phyloP scores from a whole-genome alignment of 345 rosid genomes.

The Rhizophora apiculata region DNA sequence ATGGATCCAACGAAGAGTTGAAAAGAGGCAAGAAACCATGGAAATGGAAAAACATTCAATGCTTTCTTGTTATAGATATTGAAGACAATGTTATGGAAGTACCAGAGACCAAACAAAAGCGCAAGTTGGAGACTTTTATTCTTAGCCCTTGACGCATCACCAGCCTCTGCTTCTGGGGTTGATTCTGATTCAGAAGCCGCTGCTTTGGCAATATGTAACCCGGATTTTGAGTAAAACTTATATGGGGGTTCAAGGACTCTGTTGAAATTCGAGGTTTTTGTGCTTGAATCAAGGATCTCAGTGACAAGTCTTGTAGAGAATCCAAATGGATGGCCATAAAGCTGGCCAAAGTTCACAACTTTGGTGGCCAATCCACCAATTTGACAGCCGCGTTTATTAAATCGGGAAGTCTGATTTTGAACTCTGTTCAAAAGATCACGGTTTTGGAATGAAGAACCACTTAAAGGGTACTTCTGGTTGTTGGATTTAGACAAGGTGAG shows the following conservation, averaged over 20 bases:
- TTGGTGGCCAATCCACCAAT: slow-evolving; percentile 13
- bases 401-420: slow-evolving; percentile 29
- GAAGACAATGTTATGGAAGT: slow-evolving; percentile 87
- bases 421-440: slow-evolving; percentile 36
- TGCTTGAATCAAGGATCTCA: slow-evolving; percentile 40
- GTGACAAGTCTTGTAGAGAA: slow-evolving; percentile 25
- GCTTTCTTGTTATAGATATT: slow-evolving; percentile 92
- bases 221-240: slow-evolving; percentile 31
- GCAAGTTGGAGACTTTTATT: slow-evolving; percentile 60
- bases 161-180: slow-evolving; percentile 39
- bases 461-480: slow-evolving; percentile 15
- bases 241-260: slow-evolving; percentile 10
- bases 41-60: slow-evolving; percentile 79
- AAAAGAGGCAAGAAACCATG: slow-evolving; percentile 96
- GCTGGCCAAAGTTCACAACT: slow-evolving; percentile 24
- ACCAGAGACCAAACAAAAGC: slow-evolving; percentile 80
- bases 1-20: slow-evolving; percentile 87
- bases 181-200: slow-evolving; percentile 41
- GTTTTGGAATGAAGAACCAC: slow-evolving; percentile 24
- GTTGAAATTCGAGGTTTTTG: slow-evolving; percentile 23
- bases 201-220: slow-evolving; percentile 42
- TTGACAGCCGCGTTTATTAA: slow-evolving; percentile 22
- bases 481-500: slow-evolving; percentile 44
- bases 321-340: slow-evolving; percentile 36
- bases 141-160: slow-evolving; percentile 28